Evolutionary conservation across 345 rosid species (phyloP).

Genomic region (Trapa bicornis): DNA sequence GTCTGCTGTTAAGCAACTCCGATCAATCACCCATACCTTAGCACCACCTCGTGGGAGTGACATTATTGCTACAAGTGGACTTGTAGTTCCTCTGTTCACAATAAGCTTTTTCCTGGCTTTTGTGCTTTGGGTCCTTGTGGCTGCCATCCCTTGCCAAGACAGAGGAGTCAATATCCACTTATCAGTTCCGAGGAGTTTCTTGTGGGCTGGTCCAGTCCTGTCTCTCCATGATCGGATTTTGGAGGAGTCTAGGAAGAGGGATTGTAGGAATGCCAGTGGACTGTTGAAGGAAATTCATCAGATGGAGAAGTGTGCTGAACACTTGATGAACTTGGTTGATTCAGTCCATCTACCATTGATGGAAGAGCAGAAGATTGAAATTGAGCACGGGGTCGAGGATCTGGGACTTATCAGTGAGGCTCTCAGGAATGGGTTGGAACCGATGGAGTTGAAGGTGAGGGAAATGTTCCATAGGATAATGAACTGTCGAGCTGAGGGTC

Average conservation of each 20-base stretch:
- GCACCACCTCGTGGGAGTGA: slow-evolving; percentile 21
- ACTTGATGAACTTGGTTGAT: slow-evolving; percentile 24
- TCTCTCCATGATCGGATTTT: slow-evolving; percentile 22
- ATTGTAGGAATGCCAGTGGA: slow-evolving; percentile 16
- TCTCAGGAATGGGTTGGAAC: slow-evolving; percentile 23
- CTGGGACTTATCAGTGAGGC: slow-evolving; percentile 16
- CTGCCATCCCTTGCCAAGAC: slow-evolving; percentile 37
- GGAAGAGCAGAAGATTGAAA: slow-evolving; percentile 17
- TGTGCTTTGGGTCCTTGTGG: slow-evolving; percentile 29
- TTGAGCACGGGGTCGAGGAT: slow-evolving; percentile 17
- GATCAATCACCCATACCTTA: slow-evolving; percentile 19
- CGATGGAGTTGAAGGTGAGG: slow-evolving; percentile 24
- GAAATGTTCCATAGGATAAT: slow-evolving; percentile 28
- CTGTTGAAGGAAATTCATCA: slow-evolving; percentile 24
- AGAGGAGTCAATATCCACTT: slow-evolving; percentile 21
- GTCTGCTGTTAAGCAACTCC: slow-evolving; percentile 36
- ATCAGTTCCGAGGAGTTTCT: slow-evolving; percentile 17
- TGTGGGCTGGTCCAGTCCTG: slow-evolving; percentile 16
- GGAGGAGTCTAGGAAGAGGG: slow-evolving; percentile 32
- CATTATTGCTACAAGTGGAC: slow-evolving; percentile 23
- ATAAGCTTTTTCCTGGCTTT: slow-evolving; percentile 22
- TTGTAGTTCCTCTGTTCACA: slow-evolving; percentile 20
- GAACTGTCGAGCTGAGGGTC: slow-evolving; percentile 23
- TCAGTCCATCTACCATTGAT: slow-evolving; percentile 17
- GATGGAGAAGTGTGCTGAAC: slow-evolving; percentile 18